Base-by-base conservation (phyloP, 1,284 basidiomycete species). In the Caloboletus inedulis region DNA sequence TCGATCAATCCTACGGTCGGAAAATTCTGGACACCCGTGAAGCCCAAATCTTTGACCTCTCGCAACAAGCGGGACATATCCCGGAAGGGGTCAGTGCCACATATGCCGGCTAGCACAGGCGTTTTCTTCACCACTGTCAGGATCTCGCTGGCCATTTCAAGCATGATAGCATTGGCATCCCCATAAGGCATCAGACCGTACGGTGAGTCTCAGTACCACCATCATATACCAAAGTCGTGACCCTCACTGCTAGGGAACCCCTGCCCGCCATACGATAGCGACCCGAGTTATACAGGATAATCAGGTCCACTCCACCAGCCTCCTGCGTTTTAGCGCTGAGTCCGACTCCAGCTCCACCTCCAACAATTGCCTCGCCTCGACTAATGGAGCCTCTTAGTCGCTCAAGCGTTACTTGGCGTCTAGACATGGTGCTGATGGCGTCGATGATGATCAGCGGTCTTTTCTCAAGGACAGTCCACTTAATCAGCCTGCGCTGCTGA, bases 141-240 rank as follows among this genome's bases (percentile, higher is more conserved):
- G 7, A 53, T 57, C 47, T 69, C 64, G 37, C 55, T 57, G 8
- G 59, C 64, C 65, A 69, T 68, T 27, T 68, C 66, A 7, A 69
- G 48, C 57, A 70, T 56, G 51, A 65, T 63, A 16, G 47, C 59
- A 42, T 70, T 70, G 3, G 63, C 65, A 43, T 69, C 64, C 19
- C 68, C 65, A n/a, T 65, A 69, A 19, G 66, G 65, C 64, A 66
- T 65, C 36, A 65, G 51, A 33, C 64, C 67, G 54, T 68, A 33
- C n/a, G 10, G n/a, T 9, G 31, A 25, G 18, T 45, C 40, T 60
- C 34, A 47, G 47, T 18, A 43, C n/a, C 13, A 30, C 18, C 25
- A 16, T 16, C 14, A 21, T 39, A 29, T 30, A 42, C 23, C n/a
- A 49, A 39, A 34, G 31, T 18, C 34, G 33, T 25, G 40, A 21